These are phyloP conservation scores for Microbotryum silenes-acaulis DNA, from an alignment of 1,284 basidiomycete species.

Conservation along the genomic window DNA sequence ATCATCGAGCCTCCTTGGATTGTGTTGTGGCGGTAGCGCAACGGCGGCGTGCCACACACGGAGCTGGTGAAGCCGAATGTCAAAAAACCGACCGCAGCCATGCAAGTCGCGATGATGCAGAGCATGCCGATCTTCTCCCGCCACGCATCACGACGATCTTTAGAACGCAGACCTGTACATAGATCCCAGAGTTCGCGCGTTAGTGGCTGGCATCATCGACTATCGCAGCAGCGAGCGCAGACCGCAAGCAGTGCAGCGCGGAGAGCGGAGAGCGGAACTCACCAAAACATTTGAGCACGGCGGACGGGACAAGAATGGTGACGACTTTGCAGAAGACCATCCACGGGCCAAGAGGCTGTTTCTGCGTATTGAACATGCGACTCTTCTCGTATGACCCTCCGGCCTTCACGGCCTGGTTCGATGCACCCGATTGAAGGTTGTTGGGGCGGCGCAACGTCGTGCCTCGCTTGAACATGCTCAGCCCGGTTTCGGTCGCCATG, in stretches of 20 bases:
- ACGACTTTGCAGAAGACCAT: constrained; percentile 90
- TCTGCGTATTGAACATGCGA: constrained; percentile 36
- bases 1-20: constrained; percentile 76
- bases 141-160: constrained; percentile 93
- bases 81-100: constrained; percentile 92
- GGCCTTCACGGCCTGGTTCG: constrained; percentile 37
- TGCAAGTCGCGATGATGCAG: constrained; percentile 65
- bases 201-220: not conserved
- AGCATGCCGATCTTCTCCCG: constrained; percentile 96
- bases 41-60: constrained; percentile 78
- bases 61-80: constrained; percentile 98
- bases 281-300: constrained; percentile 54
- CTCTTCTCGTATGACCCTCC: constrained; percentile 27
- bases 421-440: constrained; percentile 44
- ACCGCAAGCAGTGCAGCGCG: not conserved
- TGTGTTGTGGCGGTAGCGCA: constrained; percentile 68
- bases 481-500: constrained; percentile 67
- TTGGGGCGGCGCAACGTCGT: constrained; percentile 64
- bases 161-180: constrained; percentile 67
- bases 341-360: constrained; percentile 78
- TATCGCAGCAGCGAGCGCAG: not conserved
- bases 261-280: constrained; percentile 13
- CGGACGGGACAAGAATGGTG: constrained; percentile 68
- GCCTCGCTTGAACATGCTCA: constrained; percentile 75
- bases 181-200: not conserved